Percentiles rank a stretch among this genome's conserved stretches.
These are phyloP conservation scores for Panicum virgatum DNA, from an alignment of 202 grass and related monocot species.

Conservation along the genomic window DNA sequence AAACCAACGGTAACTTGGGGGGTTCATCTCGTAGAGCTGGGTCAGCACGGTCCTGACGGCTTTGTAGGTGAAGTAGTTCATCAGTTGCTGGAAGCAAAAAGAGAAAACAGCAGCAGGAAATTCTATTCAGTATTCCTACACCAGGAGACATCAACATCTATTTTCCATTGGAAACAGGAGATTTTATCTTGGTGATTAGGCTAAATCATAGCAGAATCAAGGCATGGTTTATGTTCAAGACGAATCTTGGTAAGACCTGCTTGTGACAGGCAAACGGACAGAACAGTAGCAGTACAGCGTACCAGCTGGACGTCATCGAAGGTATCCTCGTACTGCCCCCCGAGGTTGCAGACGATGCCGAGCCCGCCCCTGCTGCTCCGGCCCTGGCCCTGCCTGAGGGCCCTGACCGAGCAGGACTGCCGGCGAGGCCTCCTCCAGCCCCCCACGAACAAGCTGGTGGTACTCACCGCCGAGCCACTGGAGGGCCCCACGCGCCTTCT, in stretches of 20 bases:
- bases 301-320: conserved; percentile 75
- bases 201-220: not conserved
- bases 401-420: conserved; percentile 35
- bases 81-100: conserved; percentile 62
- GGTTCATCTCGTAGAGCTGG: conserved; percentile 98
- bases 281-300: too few relatives aligned
- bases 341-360: conserved; percentile 66
- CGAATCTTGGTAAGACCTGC: not conserved
- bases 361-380: conserved; percentile 26
- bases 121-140: not conserved
- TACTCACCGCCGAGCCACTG: not conserved
- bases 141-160: not conserved
- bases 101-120: not conserved
- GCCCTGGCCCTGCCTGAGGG: conserved; percentile 18
- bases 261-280: too few relatives aligned
- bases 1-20: conserved; percentile 87
- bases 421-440: conserved; percentile 46
- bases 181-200: not conserved
- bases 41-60: conserved; percentile 81
- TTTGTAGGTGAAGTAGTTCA: conserved; percentile 96
- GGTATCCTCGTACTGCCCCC: conserved; percentile 63
- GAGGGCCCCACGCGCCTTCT: not conserved
- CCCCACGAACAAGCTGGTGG: conserved; percentile 32
- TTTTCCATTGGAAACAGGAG: not conserved
- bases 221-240: not conserved